Conservation (phyloP, 192 early-diverging fungal genomes). For the Backusella psychrophila region DNA sequence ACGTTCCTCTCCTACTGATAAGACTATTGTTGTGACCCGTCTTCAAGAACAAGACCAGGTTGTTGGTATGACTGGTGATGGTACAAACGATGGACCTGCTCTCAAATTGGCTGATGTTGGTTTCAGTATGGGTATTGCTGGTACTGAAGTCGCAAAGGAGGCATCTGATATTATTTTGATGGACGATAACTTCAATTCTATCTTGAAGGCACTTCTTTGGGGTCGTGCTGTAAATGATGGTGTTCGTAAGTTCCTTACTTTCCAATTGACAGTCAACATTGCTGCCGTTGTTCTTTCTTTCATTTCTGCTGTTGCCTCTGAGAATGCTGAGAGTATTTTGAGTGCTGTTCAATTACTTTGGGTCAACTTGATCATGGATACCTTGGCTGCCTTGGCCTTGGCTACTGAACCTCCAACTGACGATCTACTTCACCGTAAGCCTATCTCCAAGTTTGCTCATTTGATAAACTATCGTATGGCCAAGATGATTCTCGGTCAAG, state of each 20-base stretch:
- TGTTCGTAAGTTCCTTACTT: conserved; percentile 85
- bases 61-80: conserved; percentile 80
- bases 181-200: conserved; percentile 88
- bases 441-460: conserved; percentile 70
- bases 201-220: conserved; percentile 77
- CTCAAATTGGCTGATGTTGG: conserved; percentile 89
- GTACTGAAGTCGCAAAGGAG: conserved; percentile 83
- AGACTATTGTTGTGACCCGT: conserved; percentile 80
- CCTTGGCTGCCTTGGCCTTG: conserved; percentile 85
- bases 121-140: conserved; percentile 90
- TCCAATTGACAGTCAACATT: conserved; percentile 84
- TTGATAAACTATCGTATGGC: conserved; percentile 88
- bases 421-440: conserved; percentile 77
- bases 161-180: conserved; percentile 81
- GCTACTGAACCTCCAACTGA: conserved; percentile 88
- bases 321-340: conserved; percentile 69
- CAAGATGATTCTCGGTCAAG: conserved; percentile 88
- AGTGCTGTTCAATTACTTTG: conserved; percentile 91
- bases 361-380: conserved; percentile 96
- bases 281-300: conserved; percentile 74
- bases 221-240: conserved; percentile 79
- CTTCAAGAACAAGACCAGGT: conserved; percentile 70
- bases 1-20: conserved; percentile 86
- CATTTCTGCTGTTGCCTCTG: conserved; percentile 59
- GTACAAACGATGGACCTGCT: conserved; percentile 85